Evolutionary conservation across 177 flowering plant species (phyloP), one percentile per base, ranked within the genome.

Genomic region (Tripterygium wilfordii): DNA sequence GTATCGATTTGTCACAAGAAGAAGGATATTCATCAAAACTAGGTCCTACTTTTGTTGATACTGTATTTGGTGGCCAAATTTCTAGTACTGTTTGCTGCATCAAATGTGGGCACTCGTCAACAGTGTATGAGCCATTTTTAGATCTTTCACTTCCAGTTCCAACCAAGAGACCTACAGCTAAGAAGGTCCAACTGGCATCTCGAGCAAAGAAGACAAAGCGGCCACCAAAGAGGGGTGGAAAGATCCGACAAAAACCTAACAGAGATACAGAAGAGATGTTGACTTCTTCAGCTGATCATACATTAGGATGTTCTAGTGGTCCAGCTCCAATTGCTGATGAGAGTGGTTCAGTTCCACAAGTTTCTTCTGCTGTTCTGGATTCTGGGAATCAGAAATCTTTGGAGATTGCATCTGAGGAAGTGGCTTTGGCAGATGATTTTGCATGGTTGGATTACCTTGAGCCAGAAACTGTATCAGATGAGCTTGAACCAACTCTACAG

Each of bases 141-240:
- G 97, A 89, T 69, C 83, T 94, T 17, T 89, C 97, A 5, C 66
- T 94, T 22, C 80, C 97, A 10, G 79, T 94, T 28, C 96, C 96
- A 45, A 77, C 76, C 12, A 89, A 79, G 72, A 87, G 79, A 53
- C 69, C 82, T 31, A 69, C 70, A 40, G 15, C 77, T n/a, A 77
- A 64, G 43, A 82, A 77, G 59, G 62, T 42, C 29, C 71, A 54
- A 44, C 61, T 65, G 14, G 61, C 56, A 14, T 21, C 76, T 66
- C 77, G 72, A 42, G 53, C 71, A 5, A 82, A 68, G 71, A 94
- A 78, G 59, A 44, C 73, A 27, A 88, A 86, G 57, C 50, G 64
- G n/a, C 81, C 77, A 36, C 70, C 80, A 8, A 85, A 67, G 50
- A 79, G 63, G 64, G 68, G 67, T 61, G 76, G 65, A 19, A 82